A percentile compares a stretch with the other conserved stretches of the same genome.
Conservation (phyloP, 2,329 filamentous ascomycete genomes). For the Colletotrichum tabaci region DNA sequence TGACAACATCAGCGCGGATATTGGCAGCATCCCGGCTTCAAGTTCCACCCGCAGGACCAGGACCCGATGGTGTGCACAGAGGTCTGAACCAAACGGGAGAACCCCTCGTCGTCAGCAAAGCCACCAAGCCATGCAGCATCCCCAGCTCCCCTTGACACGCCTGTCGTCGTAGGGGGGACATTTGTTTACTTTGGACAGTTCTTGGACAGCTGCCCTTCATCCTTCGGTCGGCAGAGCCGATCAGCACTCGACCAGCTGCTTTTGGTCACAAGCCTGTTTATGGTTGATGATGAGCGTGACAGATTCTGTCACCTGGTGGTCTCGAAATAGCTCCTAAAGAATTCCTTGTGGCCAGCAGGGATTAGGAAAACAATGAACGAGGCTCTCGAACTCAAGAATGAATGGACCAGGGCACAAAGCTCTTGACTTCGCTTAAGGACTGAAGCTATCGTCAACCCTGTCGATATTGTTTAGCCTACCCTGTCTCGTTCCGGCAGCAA, state of each 20-base stretch:
- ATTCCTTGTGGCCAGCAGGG: conserved; percentile 22
- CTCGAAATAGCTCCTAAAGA: conserved; percentile 33
- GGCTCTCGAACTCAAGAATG: conserved; percentile 24
- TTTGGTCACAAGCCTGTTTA: not conserved
- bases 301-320: not conserved
- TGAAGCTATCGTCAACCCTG: conserved; percentile 40
- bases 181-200: conserved; percentile 42
- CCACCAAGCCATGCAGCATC: conserved; percentile 31
- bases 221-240: conserved; percentile 26
- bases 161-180: conserved; percentile 33
- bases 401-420: conserved; percentile 20
- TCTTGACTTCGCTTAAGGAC: conserved; percentile 28
- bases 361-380: conserved; percentile 16
- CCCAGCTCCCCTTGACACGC: conserved; percentile 35
- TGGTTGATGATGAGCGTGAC: not conserved
- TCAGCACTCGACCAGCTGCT: conserved; percentile 16
- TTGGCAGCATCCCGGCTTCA: conserved; percentile 7
- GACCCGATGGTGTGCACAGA: conserved; percentile 38
- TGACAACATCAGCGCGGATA: conserved; percentile 27
- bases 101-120: conserved; percentile 19
- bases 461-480: conserved; percentile 27
- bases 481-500: conserved; percentile 34
- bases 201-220: conserved; percentile 25
- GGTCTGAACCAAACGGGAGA: conserved; percentile 22
- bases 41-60: conserved; percentile 29